Base-by-base conservation (phyloP, 768 basidiomycete species). In the Boletus rex-veris region DNA sequence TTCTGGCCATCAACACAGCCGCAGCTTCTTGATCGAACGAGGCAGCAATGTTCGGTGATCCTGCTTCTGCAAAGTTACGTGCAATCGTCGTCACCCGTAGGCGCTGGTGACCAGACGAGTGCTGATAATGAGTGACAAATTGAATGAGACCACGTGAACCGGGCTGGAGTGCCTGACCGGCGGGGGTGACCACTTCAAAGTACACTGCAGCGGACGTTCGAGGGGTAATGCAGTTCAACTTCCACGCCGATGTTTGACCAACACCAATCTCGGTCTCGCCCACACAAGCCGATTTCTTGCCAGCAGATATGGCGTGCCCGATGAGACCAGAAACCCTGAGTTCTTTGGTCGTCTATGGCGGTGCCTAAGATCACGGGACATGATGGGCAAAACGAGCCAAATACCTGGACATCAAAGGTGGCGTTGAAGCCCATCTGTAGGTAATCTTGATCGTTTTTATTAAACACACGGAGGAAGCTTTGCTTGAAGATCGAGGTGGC, bases 201-300 rank as follows among this genome's bases (percentile, higher is more conserved):
- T 98, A 99, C 35, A 96, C 92, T 28, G 85, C 96, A 45, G 88
- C 81, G 1, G 96, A 86, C 2, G 93, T 92, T 52, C 80, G 86
- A 5, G 93, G 92, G 0, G 84, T 92, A 59, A 99, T 81, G 48
- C 85, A 80, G 74, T 96, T 97, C 62, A 98, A 82, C 73, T 92
- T 97, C 97, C 97, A 99, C 1, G 94, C 96, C 10, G 96, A 97
- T 0, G 97, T 99, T 69, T 95, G 92, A 31, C 95, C 96, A 56
- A 99, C 96, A 68, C 97, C 97, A 54, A 99, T 98, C 71, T 98
- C 97, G 0, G 97, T 98, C 75, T 99, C 97, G 55, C 96, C 97
- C 16, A 99, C 97, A 64, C 92, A 97, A 0, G 83, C 84, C 0
- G 93, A 93, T 69, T 98, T 98, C 75, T 98, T 99, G 60, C 90